These are phyloP conservation scores for Apophysomyces ossiformis DNA, from an alignment of 371 early-diverging fungal species.

Conservation along the genomic window DNA sequence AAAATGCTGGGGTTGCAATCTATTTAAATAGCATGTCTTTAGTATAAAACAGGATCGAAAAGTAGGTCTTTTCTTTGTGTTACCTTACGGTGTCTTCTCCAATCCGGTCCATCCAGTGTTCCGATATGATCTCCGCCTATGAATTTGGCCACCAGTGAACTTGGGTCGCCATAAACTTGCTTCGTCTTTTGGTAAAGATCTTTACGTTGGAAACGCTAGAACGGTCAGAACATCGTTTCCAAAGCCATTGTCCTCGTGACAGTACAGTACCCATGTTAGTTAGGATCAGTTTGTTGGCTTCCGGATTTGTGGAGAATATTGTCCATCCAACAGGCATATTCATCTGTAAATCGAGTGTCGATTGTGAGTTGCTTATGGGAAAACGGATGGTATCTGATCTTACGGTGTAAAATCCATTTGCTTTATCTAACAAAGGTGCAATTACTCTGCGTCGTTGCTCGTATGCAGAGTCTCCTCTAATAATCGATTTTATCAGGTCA, in stretches of 20 bases:
- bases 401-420: constrained; percentile 19
- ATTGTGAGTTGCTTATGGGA: no score
- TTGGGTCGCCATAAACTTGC: not conserved
- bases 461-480: not conserved
- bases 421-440: constrained; percentile 5
- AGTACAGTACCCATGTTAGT: constrained; percentile 11
- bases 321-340: constrained; percentile 15
- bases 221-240: not conserved
- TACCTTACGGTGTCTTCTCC: constrained; percentile 32
- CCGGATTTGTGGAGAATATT: constrained; percentile 15
- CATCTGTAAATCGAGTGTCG: not conserved
- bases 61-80: not conserved
- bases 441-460: constrained; percentile 7
- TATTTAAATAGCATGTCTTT: not conserved
- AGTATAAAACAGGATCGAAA: no score
- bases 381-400: not conserved
- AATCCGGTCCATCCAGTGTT: constrained; percentile 22
- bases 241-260: not conserved
- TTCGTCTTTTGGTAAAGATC: constrained; percentile 19
- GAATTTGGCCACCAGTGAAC: constrained; percentile 16
- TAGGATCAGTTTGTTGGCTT: constrained; percentile 18
- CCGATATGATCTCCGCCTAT: constrained; percentile 21
- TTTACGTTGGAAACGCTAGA: not conserved
- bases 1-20: constrained; percentile 34
- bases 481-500: constrained; percentile 2